Evolutionary conservation across 345 rosid species (phyloP).

Genomic region (Hibiscus tridactylites): DNA sequence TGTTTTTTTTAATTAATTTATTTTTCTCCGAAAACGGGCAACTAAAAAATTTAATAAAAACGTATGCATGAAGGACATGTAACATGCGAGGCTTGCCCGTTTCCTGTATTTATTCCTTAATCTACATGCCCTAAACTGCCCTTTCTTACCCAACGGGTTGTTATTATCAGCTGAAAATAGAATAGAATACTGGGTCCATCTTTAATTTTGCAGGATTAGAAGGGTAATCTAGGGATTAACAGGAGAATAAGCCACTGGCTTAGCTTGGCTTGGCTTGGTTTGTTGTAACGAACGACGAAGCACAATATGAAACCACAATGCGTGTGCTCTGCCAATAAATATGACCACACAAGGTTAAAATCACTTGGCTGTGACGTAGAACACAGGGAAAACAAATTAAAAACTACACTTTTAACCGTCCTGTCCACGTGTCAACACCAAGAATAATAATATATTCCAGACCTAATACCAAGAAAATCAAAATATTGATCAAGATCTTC

Average conservation of each 20-base stretch:
- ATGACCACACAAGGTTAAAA: not conserved
- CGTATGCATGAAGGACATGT: constrained; percentile 66
- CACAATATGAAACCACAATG: not conserved
- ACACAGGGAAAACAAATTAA: constrained; percentile 1
- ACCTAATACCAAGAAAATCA: no score
- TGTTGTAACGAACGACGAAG: constrained; percentile 42
- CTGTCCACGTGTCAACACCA: constrained; percentile 10
- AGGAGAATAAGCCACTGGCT: constrained; percentile 10
- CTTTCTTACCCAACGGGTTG: constrained; percentile 10
- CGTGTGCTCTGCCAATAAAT: not conserved
- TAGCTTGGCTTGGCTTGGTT: constrained; percentile 27
- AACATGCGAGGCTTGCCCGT: constrained; percentile 86
- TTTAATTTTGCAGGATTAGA: not conserved
- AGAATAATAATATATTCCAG: not conserved
- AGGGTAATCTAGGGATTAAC: constrained; percentile 20
- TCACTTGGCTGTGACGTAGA: constrained; percentile 4
- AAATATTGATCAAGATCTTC: not conserved
- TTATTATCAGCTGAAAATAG: not conserved
- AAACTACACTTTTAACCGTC: not conserved
- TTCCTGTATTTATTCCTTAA: constrained; percentile 34
- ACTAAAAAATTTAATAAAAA: constrained; percentile 31
- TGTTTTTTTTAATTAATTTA: not conserved
- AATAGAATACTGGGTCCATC: not conserved
- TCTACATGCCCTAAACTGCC: constrained; percentile 25
- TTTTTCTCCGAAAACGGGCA: constrained; percentile 24